A percentile compares a stretch with the other conserved stretches of the same genome.
phyloP scores from a whole-genome alignment of 139 green algal species.

The Eudorina sp. region DNA sequence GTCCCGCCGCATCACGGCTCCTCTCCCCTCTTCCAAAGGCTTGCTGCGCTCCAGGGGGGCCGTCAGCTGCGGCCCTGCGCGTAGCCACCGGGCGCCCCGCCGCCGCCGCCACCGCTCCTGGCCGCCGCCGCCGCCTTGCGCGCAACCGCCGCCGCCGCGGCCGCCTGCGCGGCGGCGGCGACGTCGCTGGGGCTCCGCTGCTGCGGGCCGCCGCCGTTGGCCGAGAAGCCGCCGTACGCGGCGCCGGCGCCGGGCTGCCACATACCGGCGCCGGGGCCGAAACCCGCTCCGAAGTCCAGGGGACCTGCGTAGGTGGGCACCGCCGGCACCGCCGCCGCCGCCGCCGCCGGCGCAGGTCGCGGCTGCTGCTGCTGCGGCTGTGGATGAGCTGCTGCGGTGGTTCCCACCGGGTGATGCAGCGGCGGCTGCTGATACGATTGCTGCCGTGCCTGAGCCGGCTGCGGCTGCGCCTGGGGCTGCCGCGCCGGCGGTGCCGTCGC shows the following conservation, averaged over 20 bases:
- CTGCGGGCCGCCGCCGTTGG: neutral
- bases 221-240: slow-evolving; percentile 10
- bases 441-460: neutral
- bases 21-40: no score
- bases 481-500: neutral
- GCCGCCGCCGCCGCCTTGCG: neutral
- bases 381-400: neutral
- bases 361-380: neutral
- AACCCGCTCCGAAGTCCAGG: slow-evolving; percentile 29
- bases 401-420: neutral
- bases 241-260: neutral
- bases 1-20: no score
- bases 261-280: neutral
- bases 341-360: no score
- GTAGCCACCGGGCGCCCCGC: neutral
- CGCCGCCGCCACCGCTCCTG: neutral
- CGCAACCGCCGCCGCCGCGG: neutral
- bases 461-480: neutral
- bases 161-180: neutral
- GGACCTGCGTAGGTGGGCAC: neutral
- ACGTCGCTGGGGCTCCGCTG: neutral
- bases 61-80: neutral
- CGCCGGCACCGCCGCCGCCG: neutral
- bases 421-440: neutral
- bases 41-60: no score